Evolutionary conservation across 805 yeast species (phyloP).

Genomic region (Ogataea trehaloabstinens): DNA sequence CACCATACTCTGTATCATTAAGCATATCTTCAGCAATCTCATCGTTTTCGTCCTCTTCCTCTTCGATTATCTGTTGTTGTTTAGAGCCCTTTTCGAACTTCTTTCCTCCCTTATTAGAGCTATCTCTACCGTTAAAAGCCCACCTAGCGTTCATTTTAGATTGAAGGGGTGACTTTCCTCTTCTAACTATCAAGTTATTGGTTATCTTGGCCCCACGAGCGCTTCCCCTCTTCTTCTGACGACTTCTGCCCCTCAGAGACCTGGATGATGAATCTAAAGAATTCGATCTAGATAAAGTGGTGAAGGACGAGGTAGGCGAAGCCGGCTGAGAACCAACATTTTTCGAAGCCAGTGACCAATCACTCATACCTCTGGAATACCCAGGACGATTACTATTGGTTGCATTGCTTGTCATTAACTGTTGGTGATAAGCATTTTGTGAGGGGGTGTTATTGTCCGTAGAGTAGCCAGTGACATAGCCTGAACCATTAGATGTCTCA

Average conservation of each 20-base stretch:
- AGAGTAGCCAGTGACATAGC: conserved; percentile 35
- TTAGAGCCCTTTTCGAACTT: conserved; percentile 11
- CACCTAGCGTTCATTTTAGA: conserved; percentile 30
- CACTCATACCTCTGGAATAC: conserved; percentile 33
- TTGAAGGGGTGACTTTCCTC: conserved; percentile 34
- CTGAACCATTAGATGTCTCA: conserved; percentile 48
- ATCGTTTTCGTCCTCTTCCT: conserved; percentile 19
- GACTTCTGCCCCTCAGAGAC: conserved; percentile 26
- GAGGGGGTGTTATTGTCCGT: conserved; percentile 24
- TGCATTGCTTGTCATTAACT: conserved; percentile 6
- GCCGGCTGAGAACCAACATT: conserved; percentile 25
- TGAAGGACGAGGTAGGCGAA: conserved; percentile 34
- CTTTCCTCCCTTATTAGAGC: conserved; percentile 9
- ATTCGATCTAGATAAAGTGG: conserved; percentile 33
- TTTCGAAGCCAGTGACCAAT: conserved; percentile 27
- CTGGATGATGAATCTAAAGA: conserved; percentile 35
- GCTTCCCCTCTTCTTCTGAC: conserved; percentile 14
- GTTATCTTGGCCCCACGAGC: conserved; percentile 10
- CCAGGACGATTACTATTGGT: conserved; percentile 18
- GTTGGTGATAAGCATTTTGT: conserved; percentile 1
- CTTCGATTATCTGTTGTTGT: conserved; percentile 25
- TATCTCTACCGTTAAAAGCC: conserved; percentile 17
- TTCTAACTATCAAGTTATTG: conserved; percentile 15
- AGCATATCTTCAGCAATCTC: conserved; percentile 8
- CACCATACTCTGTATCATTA: conserved; percentile 13